Conservation (phyloP, 2,329 filamentous ascomycete genomes). For the Botrytis squamosa region DNA sequence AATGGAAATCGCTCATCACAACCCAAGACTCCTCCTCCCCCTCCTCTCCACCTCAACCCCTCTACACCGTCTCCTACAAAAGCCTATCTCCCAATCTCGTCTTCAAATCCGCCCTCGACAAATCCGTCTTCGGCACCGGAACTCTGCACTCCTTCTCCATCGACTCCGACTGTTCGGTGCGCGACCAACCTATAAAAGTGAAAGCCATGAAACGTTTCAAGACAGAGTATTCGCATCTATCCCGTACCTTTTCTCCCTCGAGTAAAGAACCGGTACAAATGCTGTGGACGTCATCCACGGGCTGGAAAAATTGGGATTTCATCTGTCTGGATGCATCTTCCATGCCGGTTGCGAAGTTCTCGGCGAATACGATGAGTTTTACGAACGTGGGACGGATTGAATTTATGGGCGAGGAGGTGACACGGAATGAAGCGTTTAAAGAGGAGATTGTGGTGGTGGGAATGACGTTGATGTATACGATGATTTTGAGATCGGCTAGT, state of each 20-base stretch:
- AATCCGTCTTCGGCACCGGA: constrained; percentile 22
- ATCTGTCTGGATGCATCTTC: not conserved
- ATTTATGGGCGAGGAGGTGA: not conserved
- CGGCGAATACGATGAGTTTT: not conserved
- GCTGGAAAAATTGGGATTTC: constrained; percentile 8
- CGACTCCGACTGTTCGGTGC: constrained; percentile 25
- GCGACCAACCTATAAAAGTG: constrained; percentile 20
- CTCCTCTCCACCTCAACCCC: constrained; percentile 5
- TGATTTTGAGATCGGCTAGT: constrained; percentile 22
- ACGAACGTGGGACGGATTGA: not conserved
- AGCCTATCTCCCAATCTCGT: constrained; percentile 20
- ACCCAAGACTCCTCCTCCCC: not conserved
- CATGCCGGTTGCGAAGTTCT: constrained; percentile 10
- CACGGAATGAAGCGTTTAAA: constrained; percentile 14
- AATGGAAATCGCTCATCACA: constrained; percentile 25
- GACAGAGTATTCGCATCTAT: constrained; percentile 26
- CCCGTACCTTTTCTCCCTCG: constrained; percentile 19
- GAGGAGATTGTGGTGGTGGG: constrained; percentile 30
- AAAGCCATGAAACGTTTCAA: constrained; percentile 26
- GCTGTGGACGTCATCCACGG: constrained; percentile 14
- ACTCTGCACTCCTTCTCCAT: constrained; percentile 25
- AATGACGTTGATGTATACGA: constrained; percentile 25
- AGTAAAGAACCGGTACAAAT: constrained; percentile 18
- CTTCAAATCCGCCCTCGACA: constrained; percentile 20
- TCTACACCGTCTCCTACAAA: constrained; percentile 28